Evolutionary conservation across 2,329 filamentous ascomycete species (phyloP).

Genomic region (Claviceps arundinis): DNA sequence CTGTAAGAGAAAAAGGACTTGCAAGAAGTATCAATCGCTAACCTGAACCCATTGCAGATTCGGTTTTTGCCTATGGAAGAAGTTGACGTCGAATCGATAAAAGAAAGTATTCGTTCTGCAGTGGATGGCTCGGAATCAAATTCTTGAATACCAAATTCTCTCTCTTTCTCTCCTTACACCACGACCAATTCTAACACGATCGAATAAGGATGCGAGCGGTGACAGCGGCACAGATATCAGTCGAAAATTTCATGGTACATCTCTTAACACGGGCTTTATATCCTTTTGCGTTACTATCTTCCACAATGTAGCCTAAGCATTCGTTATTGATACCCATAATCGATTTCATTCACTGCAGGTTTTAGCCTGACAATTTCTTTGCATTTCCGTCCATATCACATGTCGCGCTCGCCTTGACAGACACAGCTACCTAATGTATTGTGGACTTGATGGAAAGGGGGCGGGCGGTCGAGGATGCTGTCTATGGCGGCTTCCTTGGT

Average conservation of each 20-base stretch:
- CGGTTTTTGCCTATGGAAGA: constrained; percentile 54
- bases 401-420: not conserved
- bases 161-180: not conserved
- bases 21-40: constrained; percentile 4
- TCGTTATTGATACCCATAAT: constrained; percentile 4
- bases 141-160: not conserved
- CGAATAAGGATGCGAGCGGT: not conserved
- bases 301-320: not conserved
- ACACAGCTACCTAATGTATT: not conserved
- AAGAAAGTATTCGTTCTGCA: constrained; percentile 43
- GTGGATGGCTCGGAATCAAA: constrained; percentile 21
- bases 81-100: constrained; percentile 42
- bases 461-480: not conserved
- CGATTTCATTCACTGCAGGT: not conserved
- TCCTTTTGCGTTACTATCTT: not conserved
- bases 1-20: not conserved
- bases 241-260: not conserved
- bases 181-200: no score
- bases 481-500: not conserved
- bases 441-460: not conserved
- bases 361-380: not conserved
- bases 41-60: constrained; percentile 31
- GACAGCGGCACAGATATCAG: not conserved
- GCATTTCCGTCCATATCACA: not conserved
- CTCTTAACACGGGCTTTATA: not conserved